Conservation (phyloP, 257 asterid species). For the Lithospermum erythrorhizon region DNA sequence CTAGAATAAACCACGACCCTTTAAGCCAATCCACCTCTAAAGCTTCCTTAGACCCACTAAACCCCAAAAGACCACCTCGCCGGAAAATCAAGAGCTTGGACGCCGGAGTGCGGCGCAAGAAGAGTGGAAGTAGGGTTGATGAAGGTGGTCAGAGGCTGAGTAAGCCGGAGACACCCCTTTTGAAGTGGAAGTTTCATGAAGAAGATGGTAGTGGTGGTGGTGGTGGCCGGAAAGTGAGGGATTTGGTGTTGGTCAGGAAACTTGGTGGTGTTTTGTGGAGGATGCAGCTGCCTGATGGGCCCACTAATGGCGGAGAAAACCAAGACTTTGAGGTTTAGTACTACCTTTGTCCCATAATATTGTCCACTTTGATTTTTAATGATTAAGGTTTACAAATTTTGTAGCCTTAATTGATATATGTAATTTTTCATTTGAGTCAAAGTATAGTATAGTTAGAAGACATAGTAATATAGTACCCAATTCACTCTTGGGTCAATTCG, state of each 20-base stretch:
- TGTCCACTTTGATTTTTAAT: too few relatives aligned
- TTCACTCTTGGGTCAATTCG: too few relatives aligned
- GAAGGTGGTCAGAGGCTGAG: constrained; percentile 18
- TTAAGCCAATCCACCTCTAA: background rate
- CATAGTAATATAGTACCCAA: too few relatives aligned
- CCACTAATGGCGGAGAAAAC: constrained; percentile 18
- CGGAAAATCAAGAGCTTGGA: background rate
- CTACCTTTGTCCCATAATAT: too few relatives aligned
- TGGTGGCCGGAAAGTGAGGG: constrained; percentile 17
- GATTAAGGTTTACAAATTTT: too few relatives aligned
- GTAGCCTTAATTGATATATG: too few relatives aligned
- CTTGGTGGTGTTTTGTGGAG: constrained; percentile 54
- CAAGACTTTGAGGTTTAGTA: constrained; percentile 29
- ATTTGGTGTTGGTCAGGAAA: constrained; percentile 39
- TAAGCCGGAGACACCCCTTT: constrained; percentile 49
- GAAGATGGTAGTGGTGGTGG: constrained; percentile 26
- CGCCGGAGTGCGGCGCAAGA: constrained; percentile 15
- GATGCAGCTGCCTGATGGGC: constrained; percentile 29
- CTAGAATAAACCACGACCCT: background rate
- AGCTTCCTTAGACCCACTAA: background rate
- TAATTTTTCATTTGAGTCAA: too few relatives aligned
- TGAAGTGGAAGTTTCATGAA: constrained; percentile 43
- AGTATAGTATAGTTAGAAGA: too few relatives aligned
- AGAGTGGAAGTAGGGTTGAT: too few relatives aligned
- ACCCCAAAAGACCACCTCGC: background rate